Conservation (phyloP, 2,329 filamentous ascomycete genomes). For the Knoxdaviesia proteae region DNA sequence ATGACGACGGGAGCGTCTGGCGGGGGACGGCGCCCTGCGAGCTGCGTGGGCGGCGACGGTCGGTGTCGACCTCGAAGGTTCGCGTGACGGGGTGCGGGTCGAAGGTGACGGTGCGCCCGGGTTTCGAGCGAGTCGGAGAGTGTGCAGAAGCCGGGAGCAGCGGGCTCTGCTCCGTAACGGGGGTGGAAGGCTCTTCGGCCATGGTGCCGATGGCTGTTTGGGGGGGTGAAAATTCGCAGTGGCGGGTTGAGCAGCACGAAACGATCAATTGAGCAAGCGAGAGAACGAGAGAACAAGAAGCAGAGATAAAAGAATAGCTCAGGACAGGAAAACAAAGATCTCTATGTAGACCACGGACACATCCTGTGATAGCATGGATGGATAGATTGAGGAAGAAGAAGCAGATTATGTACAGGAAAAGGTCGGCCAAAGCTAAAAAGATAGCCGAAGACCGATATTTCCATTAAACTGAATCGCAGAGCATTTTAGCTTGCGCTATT, state of each 20-base stretch:
- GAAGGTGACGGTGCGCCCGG: constrained; percentile 52
- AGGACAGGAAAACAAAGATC: not conserved
- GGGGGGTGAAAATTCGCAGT: too few species aligned
- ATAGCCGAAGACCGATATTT: not conserved
- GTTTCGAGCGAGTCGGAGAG: constrained; percentile 16
- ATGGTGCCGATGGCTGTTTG: too few species aligned
- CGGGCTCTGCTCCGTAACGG: constrained; percentile 2
- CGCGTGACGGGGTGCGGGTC: constrained; percentile 47
- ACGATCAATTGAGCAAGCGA: not conserved
- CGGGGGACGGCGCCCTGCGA: constrained; percentile 20
- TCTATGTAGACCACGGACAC: not conserved
- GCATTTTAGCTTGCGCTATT: too few species aligned
- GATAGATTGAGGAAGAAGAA: not conserved
- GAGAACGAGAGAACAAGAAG: not conserved
- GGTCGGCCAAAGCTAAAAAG: not conserved
- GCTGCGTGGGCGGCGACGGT: constrained; percentile 10
- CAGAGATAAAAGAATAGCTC: not conserved
- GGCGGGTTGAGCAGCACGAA: too few species aligned
- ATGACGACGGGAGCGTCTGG: constrained; percentile 11
- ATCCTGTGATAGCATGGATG: not conserved
- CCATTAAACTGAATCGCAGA: not conserved
- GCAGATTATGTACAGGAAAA: not conserved
- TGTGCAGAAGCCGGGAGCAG: constrained; percentile 1
- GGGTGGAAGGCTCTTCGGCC: too few species aligned
- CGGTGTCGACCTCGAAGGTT: constrained; percentile 31